Conservation (phyloP, 192 early-diverging fungal genomes). For the Entomortierella parvispora region DNA sequence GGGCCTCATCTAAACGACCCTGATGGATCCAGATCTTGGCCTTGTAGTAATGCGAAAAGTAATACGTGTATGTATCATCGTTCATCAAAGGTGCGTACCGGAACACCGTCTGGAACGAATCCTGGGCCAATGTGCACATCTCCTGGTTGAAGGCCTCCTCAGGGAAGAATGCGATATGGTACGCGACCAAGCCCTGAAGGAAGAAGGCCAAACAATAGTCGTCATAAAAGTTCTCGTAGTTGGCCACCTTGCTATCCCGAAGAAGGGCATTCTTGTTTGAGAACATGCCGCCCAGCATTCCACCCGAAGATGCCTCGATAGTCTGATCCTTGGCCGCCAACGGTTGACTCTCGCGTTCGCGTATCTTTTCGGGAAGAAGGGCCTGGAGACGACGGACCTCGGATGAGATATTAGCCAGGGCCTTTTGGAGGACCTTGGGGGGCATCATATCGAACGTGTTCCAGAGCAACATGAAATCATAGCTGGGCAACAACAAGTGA, state of each 20-base stretch:
- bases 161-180: constrained; percentile 66
- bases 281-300: constrained; percentile 50
- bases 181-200: constrained; percentile 71
- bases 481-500: constrained; percentile 75
- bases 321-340: constrained; percentile 44
- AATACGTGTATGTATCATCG: constrained; percentile 72
- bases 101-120: constrained; percentile 60
- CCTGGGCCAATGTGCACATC: constrained; percentile 36
- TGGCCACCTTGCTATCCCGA: constrained; percentile 32
- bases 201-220: constrained; percentile 80
- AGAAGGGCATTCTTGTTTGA: constrained; percentile 37
- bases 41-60: constrained; percentile 65
- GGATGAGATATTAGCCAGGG: constrained; percentile 27
- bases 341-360: constrained; percentile 32
- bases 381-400: constrained; percentile 30
- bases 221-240: constrained; percentile 74
- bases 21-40: constrained; percentile 63
- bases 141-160: constrained; percentile 51
- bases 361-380: constrained; percentile 35
- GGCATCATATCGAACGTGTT: constrained; percentile 82
- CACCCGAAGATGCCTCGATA: constrained; percentile 47
- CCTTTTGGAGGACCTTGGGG: constrained; percentile 27
- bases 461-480: constrained; percentile 81
- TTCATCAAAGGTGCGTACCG: constrained; percentile 64
- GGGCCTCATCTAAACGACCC: constrained; percentile 51